Conservation (phyloP, 2,329 filamentous ascomycete species). For the Fusarium ramigenum region DNA sequence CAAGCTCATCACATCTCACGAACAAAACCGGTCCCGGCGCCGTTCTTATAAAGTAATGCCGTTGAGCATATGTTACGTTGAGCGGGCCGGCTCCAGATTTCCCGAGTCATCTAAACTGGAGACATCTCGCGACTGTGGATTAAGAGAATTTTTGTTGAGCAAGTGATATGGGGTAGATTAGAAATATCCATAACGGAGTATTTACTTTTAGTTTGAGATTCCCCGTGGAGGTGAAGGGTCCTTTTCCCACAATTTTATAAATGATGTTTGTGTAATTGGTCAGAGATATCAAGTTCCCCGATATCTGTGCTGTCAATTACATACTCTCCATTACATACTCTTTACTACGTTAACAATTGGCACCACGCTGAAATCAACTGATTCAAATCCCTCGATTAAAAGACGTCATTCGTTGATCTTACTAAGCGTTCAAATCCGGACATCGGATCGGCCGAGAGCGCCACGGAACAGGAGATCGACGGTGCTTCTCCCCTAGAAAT, state of each 20-base stretch:
- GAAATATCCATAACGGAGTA: background rate
- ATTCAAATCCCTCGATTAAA: background rate
- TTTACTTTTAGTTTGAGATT: conserved; percentile 5
- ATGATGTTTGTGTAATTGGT: background rate
- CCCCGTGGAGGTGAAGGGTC: conserved; percentile 17
- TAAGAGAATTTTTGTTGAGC: background rate
- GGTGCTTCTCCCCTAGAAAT: background rate
- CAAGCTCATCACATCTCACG: background rate
- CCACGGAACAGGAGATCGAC: background rate
- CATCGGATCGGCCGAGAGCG: background rate
- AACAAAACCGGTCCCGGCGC: background rate
- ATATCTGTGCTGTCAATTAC: background rate
- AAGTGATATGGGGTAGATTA: background rate
- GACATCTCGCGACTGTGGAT: background rate
- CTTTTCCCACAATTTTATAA: conserved; percentile 7
- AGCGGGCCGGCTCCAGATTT: background rate
- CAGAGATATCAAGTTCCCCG: background rate
- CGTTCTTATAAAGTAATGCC: background rate
- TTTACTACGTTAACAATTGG: too few species aligned
- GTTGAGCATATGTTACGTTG: background rate
- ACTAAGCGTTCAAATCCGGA: background rate
- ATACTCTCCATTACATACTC: too few species aligned
- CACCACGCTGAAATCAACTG: too few species aligned
- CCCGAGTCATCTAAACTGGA: background rate
- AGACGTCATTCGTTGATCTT: background rate